These are phyloP conservation scores for Juncus effusus DNA, from an alignment of 176 grass and related monocot species.

Conservation along the genomic window DNA sequence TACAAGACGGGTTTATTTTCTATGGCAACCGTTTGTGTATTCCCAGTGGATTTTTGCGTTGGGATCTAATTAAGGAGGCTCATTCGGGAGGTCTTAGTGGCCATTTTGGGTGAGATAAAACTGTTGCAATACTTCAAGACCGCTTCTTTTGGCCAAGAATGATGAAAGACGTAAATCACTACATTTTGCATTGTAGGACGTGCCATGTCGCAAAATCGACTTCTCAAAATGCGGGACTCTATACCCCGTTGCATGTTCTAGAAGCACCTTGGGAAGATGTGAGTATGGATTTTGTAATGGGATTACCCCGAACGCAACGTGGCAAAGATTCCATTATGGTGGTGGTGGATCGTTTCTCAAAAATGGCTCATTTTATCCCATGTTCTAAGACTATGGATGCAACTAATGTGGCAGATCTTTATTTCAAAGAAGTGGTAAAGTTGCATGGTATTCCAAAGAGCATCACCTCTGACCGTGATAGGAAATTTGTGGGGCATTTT, in stretches of 20 bases:
- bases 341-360: constrained; percentile 16
- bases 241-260: background rate
- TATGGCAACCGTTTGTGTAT: constrained; percentile 11
- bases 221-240: constrained; percentile 3
- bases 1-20: constrained; percentile 9
- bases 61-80: background rate
- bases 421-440: background rate
- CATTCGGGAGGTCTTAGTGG: background rate
- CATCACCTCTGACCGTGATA: background rate
- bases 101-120: constrained; percentile 8
- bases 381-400: background rate
- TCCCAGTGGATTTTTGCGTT: background rate
- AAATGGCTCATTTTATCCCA: constrained; percentile 18
- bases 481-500: constrained; percentile 11
- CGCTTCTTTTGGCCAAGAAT: constrained; percentile 9
- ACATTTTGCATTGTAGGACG: constrained; percentile 1
- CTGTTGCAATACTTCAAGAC: background rate
- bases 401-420: constrained; percentile 2
- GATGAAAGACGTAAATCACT: background rate
- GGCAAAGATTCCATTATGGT: constrained; percentile 7
- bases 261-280: constrained; percentile 5
- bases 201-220: background rate
- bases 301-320: background rate
- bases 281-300: constrained; percentile 25
- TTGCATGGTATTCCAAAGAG: constrained; percentile 12